phyloP scores from a whole-genome alignment of 2,329 filamentous ascomycete species.

The Clathrospora elynae region DNA sequence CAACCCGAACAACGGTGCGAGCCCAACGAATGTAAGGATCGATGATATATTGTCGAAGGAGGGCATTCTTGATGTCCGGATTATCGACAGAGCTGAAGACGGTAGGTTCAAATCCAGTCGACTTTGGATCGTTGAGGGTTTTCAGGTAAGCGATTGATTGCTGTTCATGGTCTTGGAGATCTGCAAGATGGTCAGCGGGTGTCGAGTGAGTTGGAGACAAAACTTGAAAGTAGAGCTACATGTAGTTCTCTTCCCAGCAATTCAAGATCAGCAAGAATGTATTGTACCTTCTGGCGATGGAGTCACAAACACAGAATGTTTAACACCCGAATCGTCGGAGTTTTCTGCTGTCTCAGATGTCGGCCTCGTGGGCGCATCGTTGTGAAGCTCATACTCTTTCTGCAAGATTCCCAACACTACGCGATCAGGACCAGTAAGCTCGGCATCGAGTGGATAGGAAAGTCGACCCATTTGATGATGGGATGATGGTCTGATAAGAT shows the following conservation, averaged over 20 bases:
- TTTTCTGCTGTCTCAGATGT: constrained; percentile 25
- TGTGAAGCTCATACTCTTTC: constrained; percentile 34
- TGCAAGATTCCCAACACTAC: constrained; percentile 38
- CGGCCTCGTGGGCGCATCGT: constrained; percentile 4
- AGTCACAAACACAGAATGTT: constrained; percentile 35
- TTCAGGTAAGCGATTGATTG: constrained; percentile 53
- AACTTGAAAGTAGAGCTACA: not conserved
- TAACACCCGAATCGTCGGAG: constrained; percentile 31
- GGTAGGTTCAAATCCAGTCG: constrained; percentile 60
- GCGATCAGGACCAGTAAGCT: constrained; percentile 40
- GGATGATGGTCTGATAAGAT: constrained; percentile 7
- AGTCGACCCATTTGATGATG: constrained; percentile 39
- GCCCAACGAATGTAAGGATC: constrained; percentile 65
- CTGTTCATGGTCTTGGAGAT: constrained; percentile 37
- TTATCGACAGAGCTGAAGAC: constrained; percentile 60
- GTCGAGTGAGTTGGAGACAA: not conserved
- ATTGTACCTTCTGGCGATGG: constrained; percentile 39
- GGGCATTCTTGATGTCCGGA: constrained; percentile 48
- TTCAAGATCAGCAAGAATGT: not conserved
- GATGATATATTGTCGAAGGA: constrained; percentile 56
- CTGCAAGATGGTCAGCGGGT: constrained; percentile 19
- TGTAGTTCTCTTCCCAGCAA: not conserved
- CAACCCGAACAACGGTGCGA: constrained; percentile 62
- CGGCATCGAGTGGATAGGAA: constrained; percentile 37
- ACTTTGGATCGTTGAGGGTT: constrained; percentile 56